Conservation (phyloP, 2,329 filamentous ascomycete species). For the Teratosphaeria nubilosa region DNA sequence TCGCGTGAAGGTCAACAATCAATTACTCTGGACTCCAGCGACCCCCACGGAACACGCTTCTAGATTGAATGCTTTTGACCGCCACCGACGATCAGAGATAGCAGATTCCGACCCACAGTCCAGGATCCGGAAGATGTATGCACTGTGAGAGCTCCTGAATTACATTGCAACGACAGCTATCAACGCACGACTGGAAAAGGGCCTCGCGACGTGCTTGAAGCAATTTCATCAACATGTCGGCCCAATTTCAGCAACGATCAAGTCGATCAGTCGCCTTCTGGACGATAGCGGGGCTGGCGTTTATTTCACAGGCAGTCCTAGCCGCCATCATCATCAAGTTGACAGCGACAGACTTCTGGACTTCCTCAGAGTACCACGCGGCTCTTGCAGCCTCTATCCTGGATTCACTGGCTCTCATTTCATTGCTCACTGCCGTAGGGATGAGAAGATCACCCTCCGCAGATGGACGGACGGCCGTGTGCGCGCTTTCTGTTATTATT, state of each 20-base stretch:
- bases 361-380: neutral
- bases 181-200: neutral
- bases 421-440: conserved; percentile 5
- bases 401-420: conserved; percentile 7
- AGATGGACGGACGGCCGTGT: neutral
- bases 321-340: conserved; percentile 6
- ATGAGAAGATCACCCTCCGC: neutral
- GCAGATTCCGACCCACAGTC: neutral
- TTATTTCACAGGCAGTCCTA: conserved; percentile 1
- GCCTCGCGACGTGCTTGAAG: neutral
- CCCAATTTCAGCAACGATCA: conserved; percentile 2
- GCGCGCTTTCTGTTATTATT: conserved; percentile 5
- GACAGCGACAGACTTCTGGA: conserved; percentile 3
- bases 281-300: conserved; percentile 1
- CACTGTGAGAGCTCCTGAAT: neutral
- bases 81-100: neutral
- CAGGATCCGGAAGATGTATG: neutral
- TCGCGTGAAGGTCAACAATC: neutral
- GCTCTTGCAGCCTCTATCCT: conserved; percentile 11
- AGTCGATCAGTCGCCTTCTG: conserved; percentile 6
- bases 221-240: neutral
- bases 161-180: neutral
- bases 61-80: neutral
- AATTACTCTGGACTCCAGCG: neutral
- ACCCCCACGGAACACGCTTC: neutral